Conservation (phyloP, 441 rosid genomes). For the Croton setiger region DNA sequence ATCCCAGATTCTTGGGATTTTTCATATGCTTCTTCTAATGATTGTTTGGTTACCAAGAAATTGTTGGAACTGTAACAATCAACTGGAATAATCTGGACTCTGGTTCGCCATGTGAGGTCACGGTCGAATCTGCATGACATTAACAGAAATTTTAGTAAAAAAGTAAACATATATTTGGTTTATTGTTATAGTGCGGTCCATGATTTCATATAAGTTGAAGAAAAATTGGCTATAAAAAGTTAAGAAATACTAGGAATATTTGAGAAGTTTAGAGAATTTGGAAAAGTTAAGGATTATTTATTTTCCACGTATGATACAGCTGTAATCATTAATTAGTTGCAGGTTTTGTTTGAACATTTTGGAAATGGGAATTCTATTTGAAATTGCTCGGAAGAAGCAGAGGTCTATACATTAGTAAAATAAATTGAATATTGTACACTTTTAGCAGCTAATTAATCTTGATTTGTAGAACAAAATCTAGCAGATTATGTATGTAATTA, state of each 20-base stretch:
- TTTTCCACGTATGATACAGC: neutral
- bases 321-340: neutral
- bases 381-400: neutral
- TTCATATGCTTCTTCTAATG: constrained; percentile 66
- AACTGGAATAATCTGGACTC: constrained; percentile 68
- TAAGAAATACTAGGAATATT: neutral
- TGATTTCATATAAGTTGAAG: neutral
- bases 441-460: neutral
- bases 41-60: constrained; percentile 57
- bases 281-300: neutral
- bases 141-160: neutral
- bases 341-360: neutral
- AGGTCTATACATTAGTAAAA: neutral
- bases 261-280: neutral
- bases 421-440: neutral
- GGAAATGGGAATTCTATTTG: neutral
- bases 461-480: neutral
- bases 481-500: neutral
- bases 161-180: too few species aligned
- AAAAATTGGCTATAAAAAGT: neutral
- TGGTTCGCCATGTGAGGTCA: constrained; percentile 89
- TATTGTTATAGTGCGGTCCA: neutral
- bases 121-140: constrained; percentile 65
- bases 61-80: constrained; percentile 59
- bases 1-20: constrained; percentile 44